phyloP scores from a whole-genome alignment of 495 filamentous ascomycete species.

The Rhizodiscina lignyota region DNA sequence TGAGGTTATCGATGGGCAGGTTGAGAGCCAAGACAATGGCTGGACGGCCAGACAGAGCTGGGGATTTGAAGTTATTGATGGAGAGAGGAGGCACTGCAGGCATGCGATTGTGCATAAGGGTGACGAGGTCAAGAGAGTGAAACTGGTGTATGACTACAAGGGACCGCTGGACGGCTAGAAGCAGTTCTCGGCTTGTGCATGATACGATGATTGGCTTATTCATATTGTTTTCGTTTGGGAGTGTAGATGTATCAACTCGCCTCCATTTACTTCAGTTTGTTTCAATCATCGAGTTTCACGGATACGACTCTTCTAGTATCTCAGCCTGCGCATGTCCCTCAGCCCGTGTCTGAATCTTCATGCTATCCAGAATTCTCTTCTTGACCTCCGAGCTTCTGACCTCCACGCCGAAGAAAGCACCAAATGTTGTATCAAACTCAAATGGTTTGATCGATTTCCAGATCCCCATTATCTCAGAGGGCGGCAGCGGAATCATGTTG shows the following conservation, averaged over 20 bases:
- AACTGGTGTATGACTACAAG: constrained; percentile 62
- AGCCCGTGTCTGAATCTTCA: constrained; percentile 41
- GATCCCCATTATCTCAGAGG: constrained; percentile 33
- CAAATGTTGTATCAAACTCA: constrained; percentile 47
- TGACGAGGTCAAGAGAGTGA: constrained; percentile 38
- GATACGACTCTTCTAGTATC: background rate
- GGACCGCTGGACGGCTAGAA: too few species aligned
- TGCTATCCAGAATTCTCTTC: constrained; percentile 50
- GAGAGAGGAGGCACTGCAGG: constrained; percentile 49
- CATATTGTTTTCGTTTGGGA: too few species aligned
- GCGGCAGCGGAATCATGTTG: constrained; percentile 60
- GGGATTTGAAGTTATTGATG: constrained; percentile 43
- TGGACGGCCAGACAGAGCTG: constrained; percentile 51
- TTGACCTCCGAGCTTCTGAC: constrained; percentile 40
- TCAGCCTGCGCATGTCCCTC: constrained; percentile 7
- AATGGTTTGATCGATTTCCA: constrained; percentile 36
- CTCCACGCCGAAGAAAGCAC: constrained; percentile 44
- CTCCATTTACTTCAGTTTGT: too few species aligned
- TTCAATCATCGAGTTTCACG: too few species aligned
- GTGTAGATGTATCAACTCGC: too few species aligned
- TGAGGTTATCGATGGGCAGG: constrained; percentile 38
- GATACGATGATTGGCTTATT: too few species aligned
- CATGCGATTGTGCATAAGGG: constrained; percentile 51
- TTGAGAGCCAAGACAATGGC: constrained; percentile 33
- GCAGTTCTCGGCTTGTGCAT: too few species aligned